Evolutionary conservation across 2,329 filamentous ascomycete species (phyloP).

Genomic region (Calonectria hawksworthii): DNA sequence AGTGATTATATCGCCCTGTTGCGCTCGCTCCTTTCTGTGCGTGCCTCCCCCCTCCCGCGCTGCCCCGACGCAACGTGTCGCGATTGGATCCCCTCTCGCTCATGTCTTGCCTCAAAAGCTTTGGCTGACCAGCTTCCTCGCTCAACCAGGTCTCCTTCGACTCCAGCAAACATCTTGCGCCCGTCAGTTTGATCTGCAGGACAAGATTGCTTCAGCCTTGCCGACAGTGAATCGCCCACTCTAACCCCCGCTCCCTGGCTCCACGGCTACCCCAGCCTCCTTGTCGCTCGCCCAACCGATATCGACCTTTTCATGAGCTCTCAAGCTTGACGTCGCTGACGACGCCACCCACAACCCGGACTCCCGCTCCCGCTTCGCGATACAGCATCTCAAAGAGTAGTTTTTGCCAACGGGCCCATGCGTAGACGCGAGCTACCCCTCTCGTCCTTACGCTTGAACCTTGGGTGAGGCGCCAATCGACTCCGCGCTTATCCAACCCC

Average conservation of each 20-base stretch:
- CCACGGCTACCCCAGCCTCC: slow-evolving; percentile 22
- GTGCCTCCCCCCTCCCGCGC: slow-evolving; percentile 30
- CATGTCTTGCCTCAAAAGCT: slow-evolving; percentile 44
- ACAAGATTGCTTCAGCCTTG: slow-evolving; percentile 20
- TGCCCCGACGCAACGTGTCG: slow-evolving; percentile 39
- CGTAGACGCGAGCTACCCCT: slow-evolving; percentile 54
- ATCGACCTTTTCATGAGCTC: slow-evolving; percentile 46
- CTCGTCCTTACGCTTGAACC: slow-evolving; percentile 50
- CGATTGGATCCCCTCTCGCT: slow-evolving; percentile 45
- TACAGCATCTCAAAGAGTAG: slow-evolving; percentile 38
- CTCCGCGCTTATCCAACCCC: slow-evolving; percentile 36
- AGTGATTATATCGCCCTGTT: slow-evolving; percentile 50
- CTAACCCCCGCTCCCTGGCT: slow-evolving; percentile 10
- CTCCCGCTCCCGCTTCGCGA: slow-evolving; percentile 25
- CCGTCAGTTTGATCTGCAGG: slow-evolving; percentile 25
- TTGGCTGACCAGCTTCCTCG: slow-evolving; percentile 44
- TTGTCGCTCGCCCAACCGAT: slow-evolving; percentile 28
- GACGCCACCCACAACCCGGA: slow-evolving; percentile 29
- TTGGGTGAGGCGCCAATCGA: slow-evolving; percentile 47
- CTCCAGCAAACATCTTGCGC: slow-evolving; percentile 38
- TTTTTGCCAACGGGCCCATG: slow-evolving; percentile 51
- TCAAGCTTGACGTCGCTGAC: slow-evolving; percentile 42
- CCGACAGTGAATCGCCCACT: slow-evolving; percentile 33
- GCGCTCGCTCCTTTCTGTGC: slow-evolving; percentile 54
- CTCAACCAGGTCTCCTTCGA: slow-evolving; percentile 39